phyloP scores from a whole-genome alignment of 2,329 filamentous ascomycete genomes.

The Cadophora sp. region DNA sequence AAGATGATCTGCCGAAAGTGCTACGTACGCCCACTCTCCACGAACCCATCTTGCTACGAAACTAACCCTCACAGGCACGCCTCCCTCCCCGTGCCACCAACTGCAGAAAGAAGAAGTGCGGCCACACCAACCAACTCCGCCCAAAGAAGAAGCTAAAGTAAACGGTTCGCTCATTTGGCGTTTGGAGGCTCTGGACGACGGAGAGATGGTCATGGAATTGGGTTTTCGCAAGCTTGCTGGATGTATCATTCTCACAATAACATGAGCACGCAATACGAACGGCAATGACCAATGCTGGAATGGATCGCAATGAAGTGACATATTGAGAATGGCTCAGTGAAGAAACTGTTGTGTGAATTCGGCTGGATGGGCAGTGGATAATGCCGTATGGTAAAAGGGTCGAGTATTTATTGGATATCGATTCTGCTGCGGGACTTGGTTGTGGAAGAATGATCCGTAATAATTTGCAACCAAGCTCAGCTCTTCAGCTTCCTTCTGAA shows the following conservation, averaged over 20 bases:
- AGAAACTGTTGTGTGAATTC: not conserved
- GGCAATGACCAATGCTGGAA: conserved; percentile 28
- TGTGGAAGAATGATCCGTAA: no score
- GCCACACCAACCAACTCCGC: conserved; percentile 99
- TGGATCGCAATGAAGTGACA: conserved; percentile 17
- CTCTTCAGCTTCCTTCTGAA: no score
- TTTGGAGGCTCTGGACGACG: conserved; percentile 37
- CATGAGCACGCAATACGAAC: conserved; percentile 37
- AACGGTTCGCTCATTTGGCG: conserved; percentile 54
- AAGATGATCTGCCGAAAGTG: conserved; percentile 99
- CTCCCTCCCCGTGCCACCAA: conserved; percentile 98
- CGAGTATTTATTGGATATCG: no score
- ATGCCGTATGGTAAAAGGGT: no score
- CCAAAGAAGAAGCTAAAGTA: conserved; percentile 99
- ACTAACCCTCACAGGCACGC: conserved; percentile 62
- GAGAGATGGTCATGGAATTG: conserved; percentile 30
- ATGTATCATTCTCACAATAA: conserved; percentile 39
- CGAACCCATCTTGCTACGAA: conserved; percentile 4
- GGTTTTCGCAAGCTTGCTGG: conserved; percentile 39
- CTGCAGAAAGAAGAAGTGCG: conserved; percentile 99
- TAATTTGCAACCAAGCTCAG: no score
- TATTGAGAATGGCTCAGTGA: not conserved
- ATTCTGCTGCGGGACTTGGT: no score
- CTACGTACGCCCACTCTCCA: conserved; percentile 73
- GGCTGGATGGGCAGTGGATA: not conserved